phyloP scores from a whole-genome alignment of 208 protist genomes.

The Spongospora subterranea region DNA sequence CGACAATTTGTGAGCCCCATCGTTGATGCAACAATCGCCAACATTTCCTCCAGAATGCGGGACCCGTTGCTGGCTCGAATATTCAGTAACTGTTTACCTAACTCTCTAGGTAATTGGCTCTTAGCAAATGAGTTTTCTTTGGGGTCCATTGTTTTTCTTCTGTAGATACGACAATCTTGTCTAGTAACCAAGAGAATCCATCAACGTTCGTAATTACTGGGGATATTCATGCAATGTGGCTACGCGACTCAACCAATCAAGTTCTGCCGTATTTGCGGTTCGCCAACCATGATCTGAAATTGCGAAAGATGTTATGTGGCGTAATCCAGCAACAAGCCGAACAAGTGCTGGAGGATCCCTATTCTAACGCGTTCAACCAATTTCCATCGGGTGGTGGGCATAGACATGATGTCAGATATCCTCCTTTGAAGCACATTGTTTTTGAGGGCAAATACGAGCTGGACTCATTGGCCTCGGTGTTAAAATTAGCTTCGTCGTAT shows the following conservation, averaged over 20 bases:
- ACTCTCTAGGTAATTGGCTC: conserved; percentile 73
- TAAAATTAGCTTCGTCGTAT: conserved; percentile 15
- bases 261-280: conserved; percentile 66
- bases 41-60: conserved; percentile 5
- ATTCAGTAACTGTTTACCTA: conserved; percentile 70
- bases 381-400: background rate
- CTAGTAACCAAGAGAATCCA: background rate
- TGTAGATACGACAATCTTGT: conserved; percentile 10
- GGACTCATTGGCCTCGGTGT: conserved; percentile 8
- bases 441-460: conserved; percentile 56
- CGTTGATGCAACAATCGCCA: conserved; percentile 60
- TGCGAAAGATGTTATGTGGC: conserved; percentile 63
- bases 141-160: background rate
- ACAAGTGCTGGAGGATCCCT: conserved; percentile 68
- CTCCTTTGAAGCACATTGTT: background rate
- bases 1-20: conserved; percentile 54
- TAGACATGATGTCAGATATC: conserved; percentile 46
- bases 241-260: conserved; percentile 71
- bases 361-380: conserved; percentile 74
- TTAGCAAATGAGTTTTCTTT: background rate
- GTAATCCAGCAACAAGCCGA: conserved; percentile 65
- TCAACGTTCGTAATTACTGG: conserved; percentile 71
- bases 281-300: background rate
- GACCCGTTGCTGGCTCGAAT: conserved; percentile 67
- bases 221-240: conserved; percentile 74